Evolutionary conservation across 2,329 filamentous ascomycete species (phyloP), one percentile per base, ranked within the genome.

Genomic region (Hymenoscyphus repandus): DNA sequence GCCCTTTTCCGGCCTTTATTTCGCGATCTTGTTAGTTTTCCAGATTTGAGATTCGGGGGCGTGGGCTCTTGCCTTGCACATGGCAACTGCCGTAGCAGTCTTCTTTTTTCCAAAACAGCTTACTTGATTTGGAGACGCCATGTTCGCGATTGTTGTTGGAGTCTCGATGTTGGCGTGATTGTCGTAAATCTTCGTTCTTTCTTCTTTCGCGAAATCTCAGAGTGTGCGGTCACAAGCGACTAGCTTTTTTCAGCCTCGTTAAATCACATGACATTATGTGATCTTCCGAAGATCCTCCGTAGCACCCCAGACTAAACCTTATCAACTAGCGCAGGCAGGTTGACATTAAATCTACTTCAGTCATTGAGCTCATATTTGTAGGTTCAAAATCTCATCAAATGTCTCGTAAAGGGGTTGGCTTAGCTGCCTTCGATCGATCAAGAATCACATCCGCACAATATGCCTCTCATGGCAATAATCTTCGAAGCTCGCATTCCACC

Each of bases 21-120:
- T 51, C 51, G n/a, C n/a, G n/a, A 41, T 50, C 52, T 45, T 60
- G 55, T 67, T 58, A 64, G 61, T 51, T 49, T 60, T 51, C 12
- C 4, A 27, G 22, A 27, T 27, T 27, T 27, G 10, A 37, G 10
- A 37, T 5, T 37, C 34, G 34, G 34, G 34, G n/a, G 20, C 22
- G 3, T 30, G 22, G 9, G 17, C 30, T 6, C 73, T 71, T 80
- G 83, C 81, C 81, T 88, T 88, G 83, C 84, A 88, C 76, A 87
- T 84, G 69, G 85, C 85, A 74, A 89, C 85, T 66, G 78, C 78
- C 59, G 78, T 82, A 66, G 85, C 85, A 63, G 61, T 90, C 83
- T 88, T 90, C 83, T 91, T 91, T 86, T 96, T 96, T 86, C 91
- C 91, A 88, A 97, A 96, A 88, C 90, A 96, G 84, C 96, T 90